Evolutionary conservation across 768 basidiomycete species (phyloP), one percentile per base, ranked within the genome.

Genomic region (Neoboletus subvelutipes): DNA sequence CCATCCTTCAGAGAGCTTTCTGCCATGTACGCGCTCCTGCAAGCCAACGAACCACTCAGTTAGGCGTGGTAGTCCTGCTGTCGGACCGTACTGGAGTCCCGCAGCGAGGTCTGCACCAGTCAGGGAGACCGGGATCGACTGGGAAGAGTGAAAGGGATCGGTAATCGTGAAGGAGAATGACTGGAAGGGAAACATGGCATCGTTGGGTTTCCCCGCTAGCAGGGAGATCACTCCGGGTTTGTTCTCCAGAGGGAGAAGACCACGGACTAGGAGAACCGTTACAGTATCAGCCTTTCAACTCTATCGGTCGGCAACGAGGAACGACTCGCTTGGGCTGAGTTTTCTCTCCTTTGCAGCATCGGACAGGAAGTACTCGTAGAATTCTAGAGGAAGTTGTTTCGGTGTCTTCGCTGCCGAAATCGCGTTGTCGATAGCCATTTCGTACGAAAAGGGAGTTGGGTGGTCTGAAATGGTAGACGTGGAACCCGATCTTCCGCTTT

Each of bases 161-260:
- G 78, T 75, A 4, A 84, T 78, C 2, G 77, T 82, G 71, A 91
- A 84, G 54, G 81, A 85, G 63, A 98, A 76, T 0, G 87, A 85
- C 2, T 86, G 85, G 75, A 98, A 91, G 1, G 96, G 96, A 76
- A 98, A 98, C 20, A 92, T 89, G n/a, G 80, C 76, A 9, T 86
- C 80, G 66, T 96, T 95, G 7, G 96, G 96, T 71, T 95, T 94
- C 28, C 96, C 96, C 0, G 94, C 94, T 8, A 95, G 82, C 33
- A 94, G 71, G 4, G 88, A 91, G 54, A 94, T 85, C 37, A 92
- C 69, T 0, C 90, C 90, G 0, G 94, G 92, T 1, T 76, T 80
- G 22, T 79, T 78, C 72, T 98, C 96, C 28, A 94, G 78, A 0
- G 86, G 92, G 55, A 84, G 80, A n/a, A 96, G 79, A 15, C 84